Evolutionary conservation across 2,329 filamentous ascomycete genomes (phyloP), one percentile per base, ranked within the genome.

Genomic region (Didymosphaeria variabile): DNA sequence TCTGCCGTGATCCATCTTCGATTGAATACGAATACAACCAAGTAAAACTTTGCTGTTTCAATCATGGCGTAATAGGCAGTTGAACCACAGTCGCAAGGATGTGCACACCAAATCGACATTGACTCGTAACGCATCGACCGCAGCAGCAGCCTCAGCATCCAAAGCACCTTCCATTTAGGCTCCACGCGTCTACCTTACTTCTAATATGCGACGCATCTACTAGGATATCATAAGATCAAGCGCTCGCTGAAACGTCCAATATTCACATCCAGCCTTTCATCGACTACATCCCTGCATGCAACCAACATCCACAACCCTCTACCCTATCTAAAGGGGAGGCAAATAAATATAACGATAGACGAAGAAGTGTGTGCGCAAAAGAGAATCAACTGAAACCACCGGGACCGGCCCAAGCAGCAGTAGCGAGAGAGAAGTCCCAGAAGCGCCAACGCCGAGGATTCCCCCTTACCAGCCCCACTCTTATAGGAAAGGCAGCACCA

Each of bases 401-500:
- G 71, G 71, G 71, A 67, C 71, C 71, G 51, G 71, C 70, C 71
- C 71, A 68, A 69, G 70, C 65, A 68, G 62, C 61, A 61, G 58
- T 59, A 61, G 64, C 63, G 55, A 58, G 65, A 62, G 58, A 47
- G 23, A 54, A 59, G 58, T 60, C 58, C 63, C 66, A 60, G 59
- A 50, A 29, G 19, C 40, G 57, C 38, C 17, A 36, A 42, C 45
- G 29, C n/a, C 42, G 31, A 32, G 31, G 45, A 60, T 21, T 44
- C 50, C 45, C 32, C 29, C n/a, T 45, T 44, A 29, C 49, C 36
- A 45, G 21, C 36, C 57, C 45, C 32, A 42, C 36, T 36, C 15
- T 59, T 67, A 74, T 58, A 74, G 52, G 62, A 78, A 76, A 7
- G 75, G 75, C 23, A 77, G 55, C 2, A 76, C 60, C 5, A 76